phyloP scores from a whole-genome alignment of 176 grass and related monocot species.

The maize (Zea mays) region DNA sequence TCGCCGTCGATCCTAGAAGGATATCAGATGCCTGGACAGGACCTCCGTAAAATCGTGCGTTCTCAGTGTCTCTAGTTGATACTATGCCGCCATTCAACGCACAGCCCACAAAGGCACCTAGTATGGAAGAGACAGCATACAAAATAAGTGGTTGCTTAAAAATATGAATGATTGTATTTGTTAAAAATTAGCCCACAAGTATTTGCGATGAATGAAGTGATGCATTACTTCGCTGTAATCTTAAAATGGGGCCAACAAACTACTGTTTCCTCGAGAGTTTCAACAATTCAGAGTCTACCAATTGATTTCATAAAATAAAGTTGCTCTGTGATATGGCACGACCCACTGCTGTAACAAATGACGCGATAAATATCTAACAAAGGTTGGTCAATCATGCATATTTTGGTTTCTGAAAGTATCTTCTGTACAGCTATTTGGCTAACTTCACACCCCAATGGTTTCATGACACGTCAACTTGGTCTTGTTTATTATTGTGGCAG shows the following conservation, averaged over 20 bases:
- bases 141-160: slow-evolving; percentile 7
- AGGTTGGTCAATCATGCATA: background rate
- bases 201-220: background rate
- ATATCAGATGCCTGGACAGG: slow-evolving; percentile 67
- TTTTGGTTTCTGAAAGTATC: background rate
- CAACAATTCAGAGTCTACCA: slow-evolving; percentile 3
- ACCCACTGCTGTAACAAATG: background rate
- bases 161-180: background rate
- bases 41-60: slow-evolving; percentile 69
- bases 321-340: background rate
- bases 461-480: background rate
- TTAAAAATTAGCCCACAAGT: background rate
- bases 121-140: slow-evolving; percentile 9
- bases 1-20: slow-evolving; percentile 64
- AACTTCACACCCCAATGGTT: background rate
- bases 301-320: background rate
- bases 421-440: background rate
- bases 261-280: background rate
- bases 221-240: background rate
- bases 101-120: slow-evolving; percentile 92
- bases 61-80: slow-evolving; percentile 60
- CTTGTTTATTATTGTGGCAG: background rate
- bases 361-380: background rate
- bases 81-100: slow-evolving; percentile 73
- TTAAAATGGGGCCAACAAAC: background rate